phyloP scores from a whole-genome alignment of 495 filamentous ascomycete species.

The Penicillium canescens region DNA sequence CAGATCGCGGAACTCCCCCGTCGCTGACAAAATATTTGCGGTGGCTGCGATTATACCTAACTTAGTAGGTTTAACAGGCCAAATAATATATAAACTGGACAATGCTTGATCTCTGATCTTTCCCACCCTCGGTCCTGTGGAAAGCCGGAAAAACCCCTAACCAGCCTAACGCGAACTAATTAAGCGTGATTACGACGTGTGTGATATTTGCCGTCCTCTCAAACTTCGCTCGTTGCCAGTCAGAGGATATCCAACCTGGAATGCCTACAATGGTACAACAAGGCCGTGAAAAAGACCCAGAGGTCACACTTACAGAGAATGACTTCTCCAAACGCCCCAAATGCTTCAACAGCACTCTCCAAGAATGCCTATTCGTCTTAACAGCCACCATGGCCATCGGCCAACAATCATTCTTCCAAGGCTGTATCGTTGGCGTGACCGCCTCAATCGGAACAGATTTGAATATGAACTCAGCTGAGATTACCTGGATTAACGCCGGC shows the following conservation, averaged over 20 bases:
- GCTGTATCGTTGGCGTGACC: conserved; percentile 61
- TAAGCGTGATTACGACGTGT: too few species aligned
- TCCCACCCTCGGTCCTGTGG: too few species aligned
- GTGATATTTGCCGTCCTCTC: too few species aligned
- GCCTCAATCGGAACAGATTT: conserved; percentile 62
- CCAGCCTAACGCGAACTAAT: too few species aligned
- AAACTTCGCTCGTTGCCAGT: too few species aligned
- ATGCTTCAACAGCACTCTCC: conserved; percentile 61
- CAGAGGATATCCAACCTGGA: too few species aligned
- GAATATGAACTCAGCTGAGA: conserved; percentile 65
- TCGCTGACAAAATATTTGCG: conserved; percentile 4
- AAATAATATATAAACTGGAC: background rate
- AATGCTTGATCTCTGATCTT: too few species aligned
- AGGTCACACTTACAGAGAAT: conserved; percentile 5
- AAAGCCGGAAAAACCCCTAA: too few species aligned
- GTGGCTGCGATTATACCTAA: background rate
- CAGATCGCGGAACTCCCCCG: conserved; percentile 1
- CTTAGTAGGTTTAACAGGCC: background rate
- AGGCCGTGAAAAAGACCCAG: conserved; percentile 18
- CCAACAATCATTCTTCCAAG: conserved; percentile 59
- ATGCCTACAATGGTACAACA: background rate
- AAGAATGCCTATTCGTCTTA: conserved; percentile 67
- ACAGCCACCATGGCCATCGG: conserved; percentile 71
- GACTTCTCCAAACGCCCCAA: conserved; percentile 41
- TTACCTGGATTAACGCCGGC: conserved; percentile 72